Conservation (phyloP, 1,284 basidiomycete species). For the Rhodotorula sp. region DNA sequence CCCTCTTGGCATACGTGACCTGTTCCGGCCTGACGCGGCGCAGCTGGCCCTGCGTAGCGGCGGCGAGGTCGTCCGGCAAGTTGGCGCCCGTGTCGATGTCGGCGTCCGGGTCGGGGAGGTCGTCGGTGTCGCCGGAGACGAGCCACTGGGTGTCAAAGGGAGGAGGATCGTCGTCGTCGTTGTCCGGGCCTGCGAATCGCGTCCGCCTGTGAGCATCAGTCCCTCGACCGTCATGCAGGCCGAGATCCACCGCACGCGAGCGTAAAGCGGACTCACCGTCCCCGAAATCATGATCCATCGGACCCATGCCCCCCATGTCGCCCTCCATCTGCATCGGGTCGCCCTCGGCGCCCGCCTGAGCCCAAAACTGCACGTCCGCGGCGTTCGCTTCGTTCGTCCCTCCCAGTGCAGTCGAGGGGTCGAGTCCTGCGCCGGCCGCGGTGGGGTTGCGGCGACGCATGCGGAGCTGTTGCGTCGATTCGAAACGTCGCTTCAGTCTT, state of each 20-base stretch:
- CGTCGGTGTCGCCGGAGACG: constrained; percentile 72
- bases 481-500: not conserved
- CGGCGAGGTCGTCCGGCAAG: constrained; percentile 78
- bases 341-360: constrained; percentile 69
- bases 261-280: constrained; percentile 5
- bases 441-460: constrained; percentile 12
- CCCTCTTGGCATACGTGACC: constrained; percentile 92
- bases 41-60: constrained; percentile 72
- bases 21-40: constrained; percentile 79
- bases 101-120: constrained; percentile 73
- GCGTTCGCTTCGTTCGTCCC: constrained; percentile 57
- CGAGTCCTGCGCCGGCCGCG: too few relatives aligned
- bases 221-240: too few relatives aligned
- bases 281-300: constrained; percentile 32
- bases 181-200: constrained; percentile 42
- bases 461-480: constrained; percentile 45
- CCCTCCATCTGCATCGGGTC: constrained; percentile 1
- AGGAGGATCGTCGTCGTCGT: constrained; percentile 56
- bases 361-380: constrained; percentile 94
- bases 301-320: constrained; percentile 48
- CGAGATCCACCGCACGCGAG: not conserved
- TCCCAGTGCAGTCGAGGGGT: not conserved
- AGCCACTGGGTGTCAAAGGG: constrained; percentile 97
- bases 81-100: constrained; percentile 67
- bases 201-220: too few relatives aligned